A percentile compares a stretch with the other conserved stretches of the same genome.
Evolutionary conservation across 495 filamentous ascomycete species (phyloP).

Genomic region (Cercophora samala): DNA sequence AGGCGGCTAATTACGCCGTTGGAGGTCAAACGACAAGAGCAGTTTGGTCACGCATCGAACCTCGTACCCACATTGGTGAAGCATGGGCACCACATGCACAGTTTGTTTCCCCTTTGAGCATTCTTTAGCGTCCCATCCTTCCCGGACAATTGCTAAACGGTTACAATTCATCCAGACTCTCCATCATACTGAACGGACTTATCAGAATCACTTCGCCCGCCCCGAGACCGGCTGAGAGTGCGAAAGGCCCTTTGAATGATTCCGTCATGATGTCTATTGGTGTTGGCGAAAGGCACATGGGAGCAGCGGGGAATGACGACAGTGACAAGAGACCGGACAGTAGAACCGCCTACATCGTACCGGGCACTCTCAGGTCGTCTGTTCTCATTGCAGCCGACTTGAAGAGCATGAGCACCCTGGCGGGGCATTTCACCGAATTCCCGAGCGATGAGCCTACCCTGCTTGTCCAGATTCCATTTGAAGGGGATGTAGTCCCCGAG

Average conservation of each 20-base stretch:
- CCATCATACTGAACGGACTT: slow-evolving; percentile 31
- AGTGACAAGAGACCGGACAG: slow-evolving; percentile 18
- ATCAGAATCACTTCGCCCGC: slow-evolving; percentile 30
- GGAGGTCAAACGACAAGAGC: slow-evolving; percentile 27
- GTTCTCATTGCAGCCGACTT: slow-evolving; percentile 31
- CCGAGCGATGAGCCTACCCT: slow-evolving; percentile 32
- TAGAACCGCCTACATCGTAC: slow-evolving; percentile 27
- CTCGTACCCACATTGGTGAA: slow-evolving; percentile 26
- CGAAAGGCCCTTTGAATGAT: not conserved
- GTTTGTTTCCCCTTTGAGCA: slow-evolving; percentile 10
- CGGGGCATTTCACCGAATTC: slow-evolving; percentile 33
- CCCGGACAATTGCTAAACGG: not conserved
- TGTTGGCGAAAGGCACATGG: not conserved
- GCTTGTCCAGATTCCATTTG: slow-evolving; percentile 30
- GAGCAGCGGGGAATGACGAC: not conserved
- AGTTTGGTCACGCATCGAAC: slow-evolving; percentile 30
- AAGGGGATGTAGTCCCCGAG: slow-evolving; percentile 21
- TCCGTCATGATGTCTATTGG: slow-evolving; percentile 2
- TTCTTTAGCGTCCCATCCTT: not conserved
- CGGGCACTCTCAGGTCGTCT: slow-evolving; percentile 25
- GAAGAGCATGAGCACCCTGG: slow-evolving; percentile 26
- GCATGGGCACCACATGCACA: slow-evolving; percentile 32
- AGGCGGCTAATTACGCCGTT: slow-evolving; percentile 29
- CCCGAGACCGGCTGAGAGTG: slow-evolving; percentile 12
- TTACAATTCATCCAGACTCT: slow-evolving; percentile 18